These are phyloP conservation scores for Phialocephala sp. DNA, from an alignment of 2,329 filamentous ascomycete species.

Conservation along the genomic window DNA sequence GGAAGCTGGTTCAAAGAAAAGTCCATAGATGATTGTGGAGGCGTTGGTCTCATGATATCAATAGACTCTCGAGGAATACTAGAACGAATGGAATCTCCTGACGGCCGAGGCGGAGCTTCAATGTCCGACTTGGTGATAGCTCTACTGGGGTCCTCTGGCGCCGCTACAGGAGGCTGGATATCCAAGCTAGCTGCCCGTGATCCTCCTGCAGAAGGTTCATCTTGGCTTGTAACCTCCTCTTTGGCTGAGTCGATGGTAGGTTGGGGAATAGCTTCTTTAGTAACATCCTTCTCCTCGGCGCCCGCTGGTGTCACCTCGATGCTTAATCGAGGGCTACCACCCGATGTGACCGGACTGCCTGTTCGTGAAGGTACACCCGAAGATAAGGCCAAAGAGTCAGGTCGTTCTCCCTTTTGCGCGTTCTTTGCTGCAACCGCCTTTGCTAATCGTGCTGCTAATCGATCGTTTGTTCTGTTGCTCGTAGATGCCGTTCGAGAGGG, in stretches of 20 bases:
- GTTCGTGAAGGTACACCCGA: constrained; percentile 55
- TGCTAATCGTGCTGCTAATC: constrained; percentile 87
- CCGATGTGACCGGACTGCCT: constrained; percentile 56
- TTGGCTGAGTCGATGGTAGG: background rate
- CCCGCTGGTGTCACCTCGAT: constrained; percentile 44
- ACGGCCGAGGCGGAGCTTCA: constrained; percentile 35
- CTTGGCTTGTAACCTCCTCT: constrained; percentile 8
- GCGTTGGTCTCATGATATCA: constrained; percentile 31
- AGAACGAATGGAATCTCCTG: constrained; percentile 38
- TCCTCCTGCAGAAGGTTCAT: constrained; percentile 27
- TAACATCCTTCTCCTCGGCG: constrained; percentile 19
- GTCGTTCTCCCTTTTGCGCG: constrained; percentile 49
- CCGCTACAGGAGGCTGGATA: background rate
- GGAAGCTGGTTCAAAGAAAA: constrained; percentile 28
- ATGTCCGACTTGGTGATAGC: constrained; percentile 25
- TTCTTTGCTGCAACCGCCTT: constrained; percentile 81
- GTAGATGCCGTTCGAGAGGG: constrained; percentile 69
- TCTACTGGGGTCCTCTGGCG: constrained; percentile 23
- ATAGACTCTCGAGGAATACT: constrained; percentile 36
- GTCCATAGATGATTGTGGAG: constrained; percentile 41
- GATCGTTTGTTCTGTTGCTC: constrained; percentile 68
- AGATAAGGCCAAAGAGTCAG: constrained; percentile 55
- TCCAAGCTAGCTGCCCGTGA: constrained; percentile 25
- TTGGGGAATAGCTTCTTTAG: constrained; percentile 1
- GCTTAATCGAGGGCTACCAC: constrained; percentile 50